phyloP scores from a whole-genome alignment of 164 flowering plant genomes.

The Liriodendron chinense region DNA sequence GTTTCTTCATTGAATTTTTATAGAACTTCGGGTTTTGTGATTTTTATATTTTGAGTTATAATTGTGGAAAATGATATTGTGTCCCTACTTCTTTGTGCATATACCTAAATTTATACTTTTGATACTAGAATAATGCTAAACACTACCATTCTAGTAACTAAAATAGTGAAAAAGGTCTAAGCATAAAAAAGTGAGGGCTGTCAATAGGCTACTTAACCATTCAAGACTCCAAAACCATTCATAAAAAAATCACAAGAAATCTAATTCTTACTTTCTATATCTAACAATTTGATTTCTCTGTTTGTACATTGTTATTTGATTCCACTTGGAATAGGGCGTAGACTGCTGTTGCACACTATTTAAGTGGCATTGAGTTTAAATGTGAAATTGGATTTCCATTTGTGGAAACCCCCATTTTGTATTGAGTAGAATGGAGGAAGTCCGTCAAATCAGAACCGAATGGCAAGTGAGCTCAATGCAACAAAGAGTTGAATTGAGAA shows the following conservation, averaged over 20 bases:
- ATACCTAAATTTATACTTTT: neutral
- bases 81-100: neutral
- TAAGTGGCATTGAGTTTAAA: neutral
- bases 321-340: neutral
- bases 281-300: neutral
- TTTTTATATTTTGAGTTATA: neutral
- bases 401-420: too few relatives aligned
- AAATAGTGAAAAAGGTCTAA: too few relatives aligned
- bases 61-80: too few relatives aligned
- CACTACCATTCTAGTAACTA: neutral
- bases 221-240: too few relatives aligned
- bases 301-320: neutral
- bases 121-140: neutral
- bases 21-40: neutral
- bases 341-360: neutral
- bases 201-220: too few relatives aligned
- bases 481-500: too few relatives aligned
- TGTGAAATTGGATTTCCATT: too few relatives aligned
- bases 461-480: too few relatives aligned
- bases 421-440: too few relatives aligned
- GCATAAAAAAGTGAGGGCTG: too few relatives aligned
- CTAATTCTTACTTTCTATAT: neutral
- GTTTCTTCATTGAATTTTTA: neutral
- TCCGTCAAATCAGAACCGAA: too few relatives aligned
- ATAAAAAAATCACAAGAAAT: neutral